phyloP scores from a whole-genome alignment of 75 land plant genomes.

The Gnetum montanum region DNA sequence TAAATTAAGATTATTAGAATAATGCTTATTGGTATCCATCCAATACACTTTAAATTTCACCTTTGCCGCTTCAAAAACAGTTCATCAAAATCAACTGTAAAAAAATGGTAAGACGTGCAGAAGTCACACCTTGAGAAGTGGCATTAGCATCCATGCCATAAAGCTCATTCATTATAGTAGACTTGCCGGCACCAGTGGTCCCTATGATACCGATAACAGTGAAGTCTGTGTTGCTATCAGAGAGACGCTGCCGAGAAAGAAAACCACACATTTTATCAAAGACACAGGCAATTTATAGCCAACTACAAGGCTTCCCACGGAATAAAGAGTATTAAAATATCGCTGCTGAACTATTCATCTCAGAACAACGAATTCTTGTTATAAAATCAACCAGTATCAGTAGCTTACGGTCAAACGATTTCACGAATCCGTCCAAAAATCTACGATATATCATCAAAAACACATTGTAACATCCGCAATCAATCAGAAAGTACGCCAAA shows the following conservation, averaged over 20 bases:
- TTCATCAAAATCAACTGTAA: neutral
- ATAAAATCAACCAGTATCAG: too few species aligned
- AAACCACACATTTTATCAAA: neutral
- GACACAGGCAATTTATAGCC: neutral
- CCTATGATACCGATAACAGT: conserved; percentile 89
- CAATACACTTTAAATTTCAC: too few species aligned
- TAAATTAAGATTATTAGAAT: too few species aligned
- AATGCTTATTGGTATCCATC: too few species aligned
- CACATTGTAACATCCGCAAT: too few species aligned
- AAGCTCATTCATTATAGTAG: conserved; percentile 87
- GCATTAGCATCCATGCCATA: conserved; percentile 80
- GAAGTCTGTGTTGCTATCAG: conserved; percentile 92
- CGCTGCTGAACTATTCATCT: too few species aligned
- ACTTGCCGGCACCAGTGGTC: conserved; percentile 86
- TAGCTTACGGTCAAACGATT: too few species aligned
- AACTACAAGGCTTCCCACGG: neutral
- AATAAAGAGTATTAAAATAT: conserved; percentile 4
- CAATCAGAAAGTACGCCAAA: too few species aligned
- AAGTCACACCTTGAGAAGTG: neutral
- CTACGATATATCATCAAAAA: too few species aligned
- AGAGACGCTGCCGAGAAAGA: conserved; percentile 56
- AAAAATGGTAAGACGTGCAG: neutral
- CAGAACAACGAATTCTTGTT: too few species aligned
- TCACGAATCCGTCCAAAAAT: too few species aligned
- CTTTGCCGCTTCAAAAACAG: too few species aligned